Base-by-base conservation (phyloP, 2,329 filamentous ascomycete genomes). In the Decorospora gaudefroyi region DNA sequence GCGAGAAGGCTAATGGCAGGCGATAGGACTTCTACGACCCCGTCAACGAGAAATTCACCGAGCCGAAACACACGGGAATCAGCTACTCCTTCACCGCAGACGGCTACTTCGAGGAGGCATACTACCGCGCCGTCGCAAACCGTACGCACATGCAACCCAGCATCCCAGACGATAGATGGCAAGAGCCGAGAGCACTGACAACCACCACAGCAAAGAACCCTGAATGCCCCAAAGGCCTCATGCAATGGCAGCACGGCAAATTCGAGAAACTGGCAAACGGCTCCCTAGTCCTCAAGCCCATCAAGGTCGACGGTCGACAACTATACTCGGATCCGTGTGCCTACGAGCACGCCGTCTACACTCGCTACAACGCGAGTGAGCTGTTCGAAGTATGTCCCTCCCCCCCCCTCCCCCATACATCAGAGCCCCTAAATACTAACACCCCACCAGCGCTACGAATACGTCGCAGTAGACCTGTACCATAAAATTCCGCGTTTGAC, bases 161-260 rank as follows among this genome's bases (percentile, higher is more conserved):
- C 22, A 27, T 13, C 15, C 10, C 12, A 21, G 8, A n/a, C n/a
- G n/a, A n/a, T n/a, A n/a, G n/a, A 28, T n/a, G 5, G 12, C 10
- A 11, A 26, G 11, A 4, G n/a, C n/a, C 23, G 5, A 42, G 16
- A 36, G 15, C 28, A 31, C 64, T 71, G 36, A 70, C 52, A 30
- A 21, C n/a, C 9, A 32, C 12, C 40, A 50, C 57, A 85, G 83
- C 84, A 29, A 69, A 72, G 32, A 72, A 77, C 10, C 85, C 85
- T 18, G 68, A 73, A 47, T 88, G 85, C 58, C 80, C 84, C 1
- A 75, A 76, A 40, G 83, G 79, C 6, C 78, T 88, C 33, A 81
- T 88, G 74, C 84, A 88, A 70, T 89, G 82, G 77, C 86, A 89
- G 64, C 86, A 89, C 63, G 86, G 86, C 28, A 81, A 68, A 41